Base-by-base conservation (phyloP, 495 filamentous ascomycete genomes). In the Cladorrhinum samala region DNA sequence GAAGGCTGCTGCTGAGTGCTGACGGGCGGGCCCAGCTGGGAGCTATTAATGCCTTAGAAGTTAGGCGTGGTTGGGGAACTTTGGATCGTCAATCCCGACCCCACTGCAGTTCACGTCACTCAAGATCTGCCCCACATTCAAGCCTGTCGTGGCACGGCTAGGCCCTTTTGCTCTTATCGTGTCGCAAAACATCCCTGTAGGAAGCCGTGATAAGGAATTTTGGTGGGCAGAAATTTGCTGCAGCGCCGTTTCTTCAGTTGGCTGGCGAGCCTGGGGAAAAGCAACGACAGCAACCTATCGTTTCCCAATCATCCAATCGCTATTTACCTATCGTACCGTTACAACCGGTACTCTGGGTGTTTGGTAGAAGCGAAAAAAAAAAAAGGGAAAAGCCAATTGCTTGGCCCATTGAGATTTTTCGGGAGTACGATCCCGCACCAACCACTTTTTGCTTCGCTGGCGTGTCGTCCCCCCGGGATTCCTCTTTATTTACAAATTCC, bases 191-290 rank as follows among this genome's bases (percentile, higher is more conserved):
- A n/a, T n/a, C 62, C 59, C 50, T 60, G 59, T 14, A 19, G 52
- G 39, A 50, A 46, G 58, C 48, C 42, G 25, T 62, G 66, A 68
- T 68, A 68, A 68, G 54, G 39, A 49, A n/a, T n/a, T 50, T 47
- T 46, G 13, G 52, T 49, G 59, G 58, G 56, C 61, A 66, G 63
- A 68, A 68, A 65, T 66, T 66, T 66, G 61, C 57, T 67, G 64
- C 61, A 56, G 45, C n/a, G 33, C 24, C 25, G 58, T 52, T 50
- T 33, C 17, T 33, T 46, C n/a, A n/a, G n/a, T n/a, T n/a, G n/a
- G n/a, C n/a, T n/a, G n/a, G n/a, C n/a, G n/a, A n/a, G n/a, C n/a
- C 49, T 44, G 52, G 42, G 49, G 54, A 49, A 13, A 45, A 52
- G 56, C 52, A 46, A 51, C 47, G 42, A 50, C 56, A 56, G 48